Conservation (phyloP, 2,329 filamentous ascomycete species). For the Cladophialophora psammophila region DNA sequence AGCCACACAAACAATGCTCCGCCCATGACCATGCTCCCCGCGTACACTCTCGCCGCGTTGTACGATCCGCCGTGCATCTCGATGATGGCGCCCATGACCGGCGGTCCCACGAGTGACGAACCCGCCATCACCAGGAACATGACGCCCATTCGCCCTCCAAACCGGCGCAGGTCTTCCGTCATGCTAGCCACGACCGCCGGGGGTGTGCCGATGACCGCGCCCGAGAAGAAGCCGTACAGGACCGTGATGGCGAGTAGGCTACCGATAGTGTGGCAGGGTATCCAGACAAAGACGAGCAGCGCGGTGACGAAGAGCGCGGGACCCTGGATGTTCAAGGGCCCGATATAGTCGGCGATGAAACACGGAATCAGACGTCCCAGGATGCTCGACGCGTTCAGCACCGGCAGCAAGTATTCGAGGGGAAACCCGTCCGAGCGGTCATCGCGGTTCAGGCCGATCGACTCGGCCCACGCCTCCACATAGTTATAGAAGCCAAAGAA, state of each 20-base stretch:
- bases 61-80: slow-evolving; percentile 9
- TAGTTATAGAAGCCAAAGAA: slow-evolving; percentile 42
- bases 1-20: background rate
- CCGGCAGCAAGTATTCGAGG: slow-evolving; percentile 58
- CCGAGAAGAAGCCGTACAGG: slow-evolving; percentile 74
- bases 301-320: slow-evolving; percentile 49
- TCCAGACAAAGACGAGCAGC: slow-evolving; percentile 63
- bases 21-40: background rate
- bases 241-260: slow-evolving; percentile 69
- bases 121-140: background rate
- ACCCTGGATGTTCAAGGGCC: slow-evolving; percentile 39
- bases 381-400: slow-evolving; percentile 58
- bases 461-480: slow-evolving; percentile 38
- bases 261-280: slow-evolving; percentile 59
- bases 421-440: slow-evolving; percentile 47
- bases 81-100: slow-evolving; percentile 4
- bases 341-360: slow-evolving; percentile 43
- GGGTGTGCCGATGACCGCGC: slow-evolving; percentile 57
- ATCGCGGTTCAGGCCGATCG: slow-evolving; percentile 55
- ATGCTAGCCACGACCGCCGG: slow-evolving; percentile 66
- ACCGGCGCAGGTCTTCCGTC: background rate
- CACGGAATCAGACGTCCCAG: slow-evolving; percentile 45
- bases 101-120: slow-evolving; percentile 6
- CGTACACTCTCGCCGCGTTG: background rate
- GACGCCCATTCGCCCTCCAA: slow-evolving; percentile 15